These are phyloP conservation scores for Emericellopsis atlantica DNA, from an alignment of 2,329 filamentous ascomycete genomes.

Conservation along the genomic window DNA sequence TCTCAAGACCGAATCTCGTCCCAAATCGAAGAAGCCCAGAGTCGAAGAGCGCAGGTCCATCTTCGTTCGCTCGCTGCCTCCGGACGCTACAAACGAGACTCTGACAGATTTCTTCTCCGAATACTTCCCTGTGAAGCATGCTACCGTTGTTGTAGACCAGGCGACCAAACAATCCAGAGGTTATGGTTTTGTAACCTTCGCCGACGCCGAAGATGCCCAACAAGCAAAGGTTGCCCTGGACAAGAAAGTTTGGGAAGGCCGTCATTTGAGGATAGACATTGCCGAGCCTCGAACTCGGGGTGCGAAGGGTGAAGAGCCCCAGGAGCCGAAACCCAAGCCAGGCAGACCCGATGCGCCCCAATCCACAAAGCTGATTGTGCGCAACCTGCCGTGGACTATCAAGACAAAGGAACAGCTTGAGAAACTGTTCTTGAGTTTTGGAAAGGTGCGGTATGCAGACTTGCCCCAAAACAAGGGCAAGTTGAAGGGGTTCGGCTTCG, in stretches of 20 bases:
- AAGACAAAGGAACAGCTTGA: conserved; percentile 73
- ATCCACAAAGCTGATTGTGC: conserved; percentile 69
- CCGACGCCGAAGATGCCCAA: conserved; percentile 80
- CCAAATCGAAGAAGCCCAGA: conserved; percentile 38
- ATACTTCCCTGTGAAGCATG: conserved; percentile 89
- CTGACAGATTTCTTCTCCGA: conserved; percentile 87
- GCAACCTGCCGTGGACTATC: conserved; percentile 93
- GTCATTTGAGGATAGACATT: conserved; percentile 74
- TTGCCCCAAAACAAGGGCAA: conserved; percentile 67
- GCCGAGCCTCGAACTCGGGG: conserved; percentile 74
- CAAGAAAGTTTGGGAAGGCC: conserved; percentile 63
- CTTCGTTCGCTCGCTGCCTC: conserved; percentile 80
- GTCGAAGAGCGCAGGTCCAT: conserved; percentile 58
- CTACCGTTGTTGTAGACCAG: conserved; percentile 79
- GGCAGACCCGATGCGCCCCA: conserved; percentile 49
- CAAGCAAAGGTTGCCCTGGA: conserved; percentile 73
- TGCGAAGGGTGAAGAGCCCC: conserved; percentile 16
- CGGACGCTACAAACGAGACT: conserved; percentile 65
- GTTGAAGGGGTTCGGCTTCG: conserved; percentile 83
- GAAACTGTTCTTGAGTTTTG: conserved; percentile 72
- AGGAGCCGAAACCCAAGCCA: conserved; percentile 29
- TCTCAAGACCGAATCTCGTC: conserved; percentile 16
- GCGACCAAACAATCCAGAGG: conserved; percentile 79
- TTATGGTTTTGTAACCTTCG: conserved; percentile 94
- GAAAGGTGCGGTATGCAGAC: conserved; percentile 80